These are phyloP conservation scores for Aphanomyces cochlioides DNA, from an alignment of 352 stramenopile genomes.

Conservation along the genomic window DNA sequence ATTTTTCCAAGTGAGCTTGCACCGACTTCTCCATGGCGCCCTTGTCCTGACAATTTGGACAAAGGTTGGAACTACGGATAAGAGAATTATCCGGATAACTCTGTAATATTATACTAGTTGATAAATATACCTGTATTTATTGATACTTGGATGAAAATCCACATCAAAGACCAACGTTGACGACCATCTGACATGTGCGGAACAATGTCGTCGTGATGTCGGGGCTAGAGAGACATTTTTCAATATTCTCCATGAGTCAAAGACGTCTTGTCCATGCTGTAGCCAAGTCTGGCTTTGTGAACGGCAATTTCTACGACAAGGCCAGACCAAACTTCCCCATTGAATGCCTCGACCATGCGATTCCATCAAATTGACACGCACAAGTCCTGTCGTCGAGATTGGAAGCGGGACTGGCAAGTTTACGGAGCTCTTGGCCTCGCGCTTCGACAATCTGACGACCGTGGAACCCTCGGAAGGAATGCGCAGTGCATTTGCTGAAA, in stretches of 20 bases:
- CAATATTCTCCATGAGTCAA: no score
- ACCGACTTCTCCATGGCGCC: slow-evolving; percentile 3
- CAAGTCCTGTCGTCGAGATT: slow-evolving; percentile 22
- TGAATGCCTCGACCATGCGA: neutral
- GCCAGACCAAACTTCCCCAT: slow-evolving; percentile 15
- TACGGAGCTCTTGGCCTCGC: slow-evolving; percentile 20
- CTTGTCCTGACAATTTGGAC: neutral
- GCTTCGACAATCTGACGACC: slow-evolving; percentile 13
- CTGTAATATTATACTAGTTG: no score
- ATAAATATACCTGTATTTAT: no score
- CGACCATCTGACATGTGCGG: no score
- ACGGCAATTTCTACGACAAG: slow-evolving; percentile 25
- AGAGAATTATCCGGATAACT: neutral
- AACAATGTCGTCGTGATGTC: no score
- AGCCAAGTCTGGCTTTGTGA: slow-evolving; percentile 26
- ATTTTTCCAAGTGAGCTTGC: slow-evolving; percentile 12
- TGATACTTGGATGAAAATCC: no score
- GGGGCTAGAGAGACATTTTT: no score
- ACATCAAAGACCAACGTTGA: no score
- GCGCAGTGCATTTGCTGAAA: slow-evolving; percentile 8
- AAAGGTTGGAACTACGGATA: neutral
- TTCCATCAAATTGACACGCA: neutral
- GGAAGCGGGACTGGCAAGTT: slow-evolving; percentile 31
- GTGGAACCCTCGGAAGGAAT: slow-evolving; percentile 25
- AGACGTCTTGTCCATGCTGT: slow-evolving; percentile 7